A percentile compares a stretch with the other conserved stretches of the same genome.
Evolutionary conservation across 164 flowering plant species (phyloP).

Genomic region (Saururus chinensis): DNA sequence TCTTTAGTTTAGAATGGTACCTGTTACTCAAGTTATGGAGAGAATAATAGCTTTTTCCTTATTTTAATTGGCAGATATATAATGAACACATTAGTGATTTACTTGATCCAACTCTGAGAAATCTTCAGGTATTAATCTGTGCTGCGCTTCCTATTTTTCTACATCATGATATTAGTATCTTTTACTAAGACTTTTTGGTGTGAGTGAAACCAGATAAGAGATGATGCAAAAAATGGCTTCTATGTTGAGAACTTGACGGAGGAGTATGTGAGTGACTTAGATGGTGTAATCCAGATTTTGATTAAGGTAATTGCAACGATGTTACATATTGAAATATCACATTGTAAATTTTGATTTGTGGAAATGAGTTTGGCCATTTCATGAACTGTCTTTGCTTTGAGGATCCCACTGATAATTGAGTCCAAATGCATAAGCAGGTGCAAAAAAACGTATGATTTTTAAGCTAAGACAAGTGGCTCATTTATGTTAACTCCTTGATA

Average conservation of each 20-base stretch:
- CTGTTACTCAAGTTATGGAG: neutral
- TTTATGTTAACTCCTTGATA: too few relatives aligned
- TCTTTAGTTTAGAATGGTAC: neutral
- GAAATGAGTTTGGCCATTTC: neutral
- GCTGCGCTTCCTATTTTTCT: neutral
- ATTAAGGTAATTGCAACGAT: conserved; percentile 52
- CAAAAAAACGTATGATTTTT: too few relatives aligned
- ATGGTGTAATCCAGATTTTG: conserved; percentile 74
- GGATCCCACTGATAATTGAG: too few relatives aligned
- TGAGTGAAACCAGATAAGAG: conserved; percentile 51
- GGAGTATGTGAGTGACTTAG: conserved; percentile 68
- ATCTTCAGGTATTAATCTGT: conserved; percentile 55
- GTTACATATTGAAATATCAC: neutral
- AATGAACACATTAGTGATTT: conserved; percentile 85
- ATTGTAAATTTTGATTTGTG: neutral
- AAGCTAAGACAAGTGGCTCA: too few relatives aligned
- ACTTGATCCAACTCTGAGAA: conserved; percentile 77
- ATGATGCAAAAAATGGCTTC: conserved; percentile 73
- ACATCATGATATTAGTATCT: neutral
- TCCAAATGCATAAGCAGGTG: too few relatives aligned
- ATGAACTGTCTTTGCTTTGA: too few relatives aligned
- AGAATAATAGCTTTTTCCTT: neutral
- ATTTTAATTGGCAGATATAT: conserved; percentile 42
- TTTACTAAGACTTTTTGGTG: neutral
- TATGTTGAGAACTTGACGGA: conserved; percentile 83